phyloP scores from a whole-genome alignment of 2,329 filamentous ascomycete species.

The Fonsecaea nubica region DNA sequence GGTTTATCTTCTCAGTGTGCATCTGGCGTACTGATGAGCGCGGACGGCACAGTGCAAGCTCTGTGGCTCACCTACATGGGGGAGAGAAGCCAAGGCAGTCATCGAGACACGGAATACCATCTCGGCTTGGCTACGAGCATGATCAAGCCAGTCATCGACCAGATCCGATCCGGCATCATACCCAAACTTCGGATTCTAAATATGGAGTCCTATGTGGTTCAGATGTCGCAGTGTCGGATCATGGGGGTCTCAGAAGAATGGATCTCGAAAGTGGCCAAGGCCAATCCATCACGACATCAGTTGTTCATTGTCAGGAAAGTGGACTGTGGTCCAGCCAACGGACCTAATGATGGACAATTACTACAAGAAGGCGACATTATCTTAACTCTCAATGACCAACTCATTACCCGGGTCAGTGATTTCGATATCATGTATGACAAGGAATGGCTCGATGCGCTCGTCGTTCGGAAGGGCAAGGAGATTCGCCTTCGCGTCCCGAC shows the following conservation, averaged over 20 bases:
- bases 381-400: conserved; percentile 84
- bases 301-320: conserved; percentile 98
- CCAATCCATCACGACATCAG: conserved; percentile 91
- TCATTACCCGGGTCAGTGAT: conserved; percentile 91
- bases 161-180: conserved; percentile 79
- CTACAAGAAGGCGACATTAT: conserved; percentile 92
- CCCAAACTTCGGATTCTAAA: conserved; percentile 89
- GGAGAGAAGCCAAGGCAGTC: conserved; percentile 77
- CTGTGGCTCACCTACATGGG: conserved; percentile 97
- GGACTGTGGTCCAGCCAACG: conserved; percentile 62
- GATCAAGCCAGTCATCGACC: conserved; percentile 82
- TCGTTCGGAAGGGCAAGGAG: conserved; percentile 84
- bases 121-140: conserved; percentile 89
- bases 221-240: conserved; percentile 94
- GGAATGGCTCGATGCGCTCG: conserved; percentile 78
- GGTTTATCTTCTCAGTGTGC: conserved; percentile 89
- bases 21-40: conserved; percentile 86
- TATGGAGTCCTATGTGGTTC: conserved; percentile 91
- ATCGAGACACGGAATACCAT: conserved; percentile 95
- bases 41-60: conserved; percentile 91
- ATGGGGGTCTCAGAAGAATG: conserved; percentile 97
- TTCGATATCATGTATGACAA: conserved; percentile 96
- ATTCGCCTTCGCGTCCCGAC: conserved; percentile 79
- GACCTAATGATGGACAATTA: conserved; percentile 54
- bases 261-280: conserved; percentile 87